Conservation (phyloP, 2,329 filamentous ascomycete genomes). For the Alternaria dauci region DNA sequence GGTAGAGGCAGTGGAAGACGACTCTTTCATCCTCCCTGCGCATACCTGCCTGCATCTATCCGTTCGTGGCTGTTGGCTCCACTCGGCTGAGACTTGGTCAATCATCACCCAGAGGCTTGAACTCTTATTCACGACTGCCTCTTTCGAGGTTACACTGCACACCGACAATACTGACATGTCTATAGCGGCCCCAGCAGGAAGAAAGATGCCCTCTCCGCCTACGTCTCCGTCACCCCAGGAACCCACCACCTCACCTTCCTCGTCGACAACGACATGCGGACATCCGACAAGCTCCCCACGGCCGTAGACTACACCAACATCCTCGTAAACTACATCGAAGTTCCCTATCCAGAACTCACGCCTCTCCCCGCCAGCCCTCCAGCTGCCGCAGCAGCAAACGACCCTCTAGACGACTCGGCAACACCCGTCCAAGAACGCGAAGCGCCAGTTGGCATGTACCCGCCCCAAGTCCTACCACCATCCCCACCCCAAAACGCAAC, state of each 20-base stretch:
- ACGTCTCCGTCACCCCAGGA: constrained; percentile 84
- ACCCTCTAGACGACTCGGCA: constrained; percentile 25
- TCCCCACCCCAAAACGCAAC: constrained; percentile 47
- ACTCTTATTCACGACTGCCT: constrained; percentile 13
- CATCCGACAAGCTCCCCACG: constrained; percentile 85
- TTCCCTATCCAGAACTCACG: constrained; percentile 74
- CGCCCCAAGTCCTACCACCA: constrained; percentile 54
- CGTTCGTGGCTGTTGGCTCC: background rate
- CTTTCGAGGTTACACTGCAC: constrained; percentile 40
- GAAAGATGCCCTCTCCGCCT: constrained; percentile 73
- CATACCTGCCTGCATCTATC: too few species aligned
- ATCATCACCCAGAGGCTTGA: background rate
- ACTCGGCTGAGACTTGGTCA: background rate
- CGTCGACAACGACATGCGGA: constrained; percentile 92
- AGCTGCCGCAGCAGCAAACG: constrained; percentile 5
- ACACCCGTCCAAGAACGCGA: constrained; percentile 39
- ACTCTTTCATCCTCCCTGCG: too few species aligned
- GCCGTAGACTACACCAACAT: constrained; percentile 98
- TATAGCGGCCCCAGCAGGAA: constrained; percentile 53
- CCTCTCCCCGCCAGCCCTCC: constrained; percentile 41
- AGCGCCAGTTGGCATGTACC: constrained; percentile 36
- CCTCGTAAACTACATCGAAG: constrained; percentile 97
- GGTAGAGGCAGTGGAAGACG: background rate
- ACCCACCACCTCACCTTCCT: constrained; percentile 98
- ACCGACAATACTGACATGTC: constrained; percentile 38